phyloP scores from a whole-genome alignment of 768 basidiomycete species.

The Suillus fuscotomentosus region DNA sequence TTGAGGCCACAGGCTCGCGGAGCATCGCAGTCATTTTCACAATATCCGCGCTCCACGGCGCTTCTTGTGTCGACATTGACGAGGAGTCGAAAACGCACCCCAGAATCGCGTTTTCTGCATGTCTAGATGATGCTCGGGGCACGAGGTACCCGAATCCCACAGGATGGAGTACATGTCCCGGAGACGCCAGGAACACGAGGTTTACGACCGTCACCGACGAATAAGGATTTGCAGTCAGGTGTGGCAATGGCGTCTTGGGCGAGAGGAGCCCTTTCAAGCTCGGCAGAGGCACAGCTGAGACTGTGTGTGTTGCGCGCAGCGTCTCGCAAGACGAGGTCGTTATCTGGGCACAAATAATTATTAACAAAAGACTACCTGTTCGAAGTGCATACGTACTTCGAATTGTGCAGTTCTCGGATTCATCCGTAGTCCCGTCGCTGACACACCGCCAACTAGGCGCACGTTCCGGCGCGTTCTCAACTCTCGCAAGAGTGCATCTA shows the following conservation, averaged over 20 bases:
- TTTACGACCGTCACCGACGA: conserved; percentile 89
- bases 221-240: conserved; percentile 65
- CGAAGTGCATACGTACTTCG: conserved; percentile 37
- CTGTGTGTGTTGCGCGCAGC: conserved; percentile 57
- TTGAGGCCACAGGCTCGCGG: conserved; percentile 65
- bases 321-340: conserved; percentile 31
- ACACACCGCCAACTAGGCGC: conserved; percentile 45
- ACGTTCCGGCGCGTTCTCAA: conserved; percentile 57
- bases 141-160: conserved; percentile 94
- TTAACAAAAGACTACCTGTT: conserved; percentile 3
- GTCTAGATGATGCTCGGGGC: conserved; percentile 66
- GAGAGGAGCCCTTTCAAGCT: conserved; percentile 43
- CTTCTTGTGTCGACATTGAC: conserved; percentile 61
- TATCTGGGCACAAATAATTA: conserved; percentile 25
- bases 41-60: conserved; percentile 31
- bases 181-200: conserved; percentile 66
- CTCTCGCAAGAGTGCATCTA: conserved; percentile 48
- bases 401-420: conserved; percentile 36
- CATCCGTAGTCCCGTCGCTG: conserved; percentile 33
- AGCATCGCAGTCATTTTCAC: conserved; percentile 91
- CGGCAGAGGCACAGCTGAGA: conserved; percentile 77
- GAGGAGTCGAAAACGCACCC: conserved; percentile 92
- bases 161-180: conserved; percentile 59
- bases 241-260: conserved; percentile 47
- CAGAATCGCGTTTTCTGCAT: conserved; percentile 49